These are phyloP conservation scores for Phylloporus sp. DNA, from an alignment of 768 basidiomycete species.

Conservation along the genomic window DNA sequence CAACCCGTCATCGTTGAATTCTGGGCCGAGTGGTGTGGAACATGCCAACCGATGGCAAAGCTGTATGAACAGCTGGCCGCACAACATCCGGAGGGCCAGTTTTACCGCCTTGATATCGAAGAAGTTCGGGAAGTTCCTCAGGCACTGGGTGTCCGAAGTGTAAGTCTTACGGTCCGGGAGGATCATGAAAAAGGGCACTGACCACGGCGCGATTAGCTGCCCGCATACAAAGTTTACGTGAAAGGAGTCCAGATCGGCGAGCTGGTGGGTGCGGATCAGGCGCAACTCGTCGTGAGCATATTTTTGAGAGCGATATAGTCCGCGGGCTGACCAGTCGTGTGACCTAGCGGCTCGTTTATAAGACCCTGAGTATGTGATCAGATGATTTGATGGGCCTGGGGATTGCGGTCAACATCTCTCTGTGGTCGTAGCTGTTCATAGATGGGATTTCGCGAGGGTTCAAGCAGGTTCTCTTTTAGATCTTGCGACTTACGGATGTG, in stretches of 20 bases:
- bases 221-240: constrained; percentile 29
- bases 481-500: constrained; percentile 11
- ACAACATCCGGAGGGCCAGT: constrained; percentile 23
- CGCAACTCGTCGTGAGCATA: constrained; percentile 22
- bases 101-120: constrained; percentile 30
- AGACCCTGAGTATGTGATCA: constrained; percentile 26
- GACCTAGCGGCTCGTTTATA: constrained; percentile 26
- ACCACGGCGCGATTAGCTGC: constrained; percentile 20
- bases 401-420: constrained; percentile 5
- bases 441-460: constrained; percentile 15
- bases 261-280: constrained; percentile 24
- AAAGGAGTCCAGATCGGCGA: constrained; percentile 29
- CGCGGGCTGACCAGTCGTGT: constrained; percentile 17
- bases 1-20: constrained; percentile 28
- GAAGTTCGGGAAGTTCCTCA: constrained; percentile 23
- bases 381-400: neutral
- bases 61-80: constrained; percentile 24
- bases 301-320: constrained; percentile 1
- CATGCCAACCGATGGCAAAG: constrained; percentile 19
- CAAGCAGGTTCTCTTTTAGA: constrained; percentile 12
- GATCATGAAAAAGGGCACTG: constrained; percentile 14
- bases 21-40: constrained; percentile 30
- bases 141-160: constrained; percentile 23
- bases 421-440: constrained; percentile 18
- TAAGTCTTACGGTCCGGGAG: constrained; percentile 8